Base-by-base conservation (phyloP, 768 basidiomycete genomes). In the Boletus rubroflammeus region DNA sequence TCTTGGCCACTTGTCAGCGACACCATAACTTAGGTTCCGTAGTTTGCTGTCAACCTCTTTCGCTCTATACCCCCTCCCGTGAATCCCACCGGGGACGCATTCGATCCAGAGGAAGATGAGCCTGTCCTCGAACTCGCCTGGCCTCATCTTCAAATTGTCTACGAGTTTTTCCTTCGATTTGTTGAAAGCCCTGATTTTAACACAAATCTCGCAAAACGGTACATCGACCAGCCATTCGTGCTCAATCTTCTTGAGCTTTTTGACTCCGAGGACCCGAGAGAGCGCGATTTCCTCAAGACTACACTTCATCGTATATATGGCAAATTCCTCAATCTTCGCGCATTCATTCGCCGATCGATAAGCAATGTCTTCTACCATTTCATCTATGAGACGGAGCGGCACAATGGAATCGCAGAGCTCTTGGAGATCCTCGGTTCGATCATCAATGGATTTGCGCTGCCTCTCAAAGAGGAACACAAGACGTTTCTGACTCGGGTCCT, bases 361-460 rank as follows among this genome's bases (percentile, higher is more conserved):
- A 97, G 96, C 79, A 97, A 98, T 65, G 96, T 99, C 64, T 99
- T 99, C 72, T 98, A 97, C 82, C 87, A 95, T 67, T 99, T 98
- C 77, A 80, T 98, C 64, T 99, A 99, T 73, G 97, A 99, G 72
- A 93, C 94, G 1, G 97, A 99, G 69, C 85, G 97, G 44, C 96
- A 99, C 79, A 99, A 99, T 68, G 97, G 97, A 34, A 98, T 99
- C 62, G 97, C 97, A 28, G 97, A 99, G 70, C 82, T 99, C 46
- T 78, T 99, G 51, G 97, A 99, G 73, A 99, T 99, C 56, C 80
- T 99, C 43, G 97, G 97, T 13, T 98, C 95, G 23, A 99, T 99
- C 75, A 99, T 99, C 81, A 99, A 99, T 64, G 97, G 97, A 32
- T 99, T 99, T 66, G 96, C 96, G 13, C 75, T 98, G 6, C 97